phyloP scores from a whole-genome alignment of 495 filamentous ascomycete species.

The Trichoderma erinaceum region DNA sequence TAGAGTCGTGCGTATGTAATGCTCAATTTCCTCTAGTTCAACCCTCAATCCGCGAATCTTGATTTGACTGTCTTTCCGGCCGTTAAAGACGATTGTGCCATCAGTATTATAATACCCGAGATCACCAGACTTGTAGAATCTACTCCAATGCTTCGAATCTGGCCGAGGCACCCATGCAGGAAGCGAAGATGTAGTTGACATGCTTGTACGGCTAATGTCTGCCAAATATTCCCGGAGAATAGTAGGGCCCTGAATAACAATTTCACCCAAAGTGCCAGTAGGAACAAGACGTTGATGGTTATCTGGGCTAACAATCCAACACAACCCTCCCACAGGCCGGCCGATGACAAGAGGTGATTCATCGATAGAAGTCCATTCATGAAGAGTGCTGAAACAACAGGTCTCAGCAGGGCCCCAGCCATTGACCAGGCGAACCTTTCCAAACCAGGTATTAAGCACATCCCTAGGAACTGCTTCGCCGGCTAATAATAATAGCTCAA shows the following conservation, averaged over 20 bases:
- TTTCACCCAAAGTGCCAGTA: constrained; percentile 39
- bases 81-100: constrained; percentile 39
- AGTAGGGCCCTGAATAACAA: constrained; percentile 49
- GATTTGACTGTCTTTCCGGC: constrained; percentile 21
- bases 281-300: constrained; percentile 34
- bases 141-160: not conserved
- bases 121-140: constrained; percentile 19
- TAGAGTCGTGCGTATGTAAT: constrained; percentile 17
- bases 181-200: not conserved
- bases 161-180: not conserved
- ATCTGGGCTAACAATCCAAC: constrained; percentile 21
- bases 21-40: constrained; percentile 38
- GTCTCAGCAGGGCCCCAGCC: constrained; percentile 18
- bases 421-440: constrained; percentile 28
- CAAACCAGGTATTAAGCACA: constrained; percentile 20
- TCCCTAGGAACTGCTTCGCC: constrained; percentile 30
- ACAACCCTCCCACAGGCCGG: not conserved
- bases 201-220: constrained; percentile 23
- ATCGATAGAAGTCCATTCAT: not conserved
- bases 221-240: constrained; percentile 43
- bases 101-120: constrained; percentile 16
- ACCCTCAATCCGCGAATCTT: constrained; percentile 31
- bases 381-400: constrained; percentile 4
- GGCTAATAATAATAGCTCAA: constrained; percentile 38
- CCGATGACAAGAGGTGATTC: constrained; percentile 6